Evolutionary conservation across 257 asterid genomes (phyloP), one percentile per base, ranked within the genome.

Genomic region (Nicotiana tomentosiformis): DNA sequence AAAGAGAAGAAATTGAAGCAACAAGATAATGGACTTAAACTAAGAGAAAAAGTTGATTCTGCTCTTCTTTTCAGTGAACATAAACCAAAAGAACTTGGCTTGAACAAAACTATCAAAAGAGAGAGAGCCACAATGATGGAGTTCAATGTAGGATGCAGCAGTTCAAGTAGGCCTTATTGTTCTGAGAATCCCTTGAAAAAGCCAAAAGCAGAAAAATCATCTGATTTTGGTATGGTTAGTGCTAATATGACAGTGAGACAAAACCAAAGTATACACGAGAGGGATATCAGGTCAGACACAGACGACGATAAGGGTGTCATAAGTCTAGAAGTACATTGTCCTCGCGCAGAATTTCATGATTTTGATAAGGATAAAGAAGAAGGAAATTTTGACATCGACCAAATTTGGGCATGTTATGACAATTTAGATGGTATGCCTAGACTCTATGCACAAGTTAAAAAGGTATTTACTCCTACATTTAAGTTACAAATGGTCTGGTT

Each of bases 331-430:
- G 32, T 26, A 3, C 84, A 79, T 3, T 87, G 82, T 84, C 93
- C 92, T n/a, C 96, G 92, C 60, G 84, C 94, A 29, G 97, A 91
- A 82, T 94, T 94, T 82, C 81, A 84, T 85, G 91, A 92, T 82
- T 94, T 94, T 76, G 97, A 93, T 8, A 90, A 86, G 88, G 82
- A 39, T 23, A 90, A 89, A 35, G 89, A 81, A 49, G 88, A 74
- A 29, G 69, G 74, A 33, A 53, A 66, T 80, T 93, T 94, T 85
- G 77, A 83, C 26, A 91, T 66, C 77, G 89, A 84, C 85, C 98
- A 94, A 81, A 74, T 87, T 77, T 93, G 98, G 98, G 97, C 97
- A 81, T 93, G 95, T 82, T 94, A 91, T 68, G 97, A 89, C 77
- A 51, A 84, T 30, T 61, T 56, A 17, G 95, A 93, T 83, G 89